Conservation (phyloP, 2,329 filamentous ascomycete genomes). For the Calonectria pseudoreteaudii region DNA sequence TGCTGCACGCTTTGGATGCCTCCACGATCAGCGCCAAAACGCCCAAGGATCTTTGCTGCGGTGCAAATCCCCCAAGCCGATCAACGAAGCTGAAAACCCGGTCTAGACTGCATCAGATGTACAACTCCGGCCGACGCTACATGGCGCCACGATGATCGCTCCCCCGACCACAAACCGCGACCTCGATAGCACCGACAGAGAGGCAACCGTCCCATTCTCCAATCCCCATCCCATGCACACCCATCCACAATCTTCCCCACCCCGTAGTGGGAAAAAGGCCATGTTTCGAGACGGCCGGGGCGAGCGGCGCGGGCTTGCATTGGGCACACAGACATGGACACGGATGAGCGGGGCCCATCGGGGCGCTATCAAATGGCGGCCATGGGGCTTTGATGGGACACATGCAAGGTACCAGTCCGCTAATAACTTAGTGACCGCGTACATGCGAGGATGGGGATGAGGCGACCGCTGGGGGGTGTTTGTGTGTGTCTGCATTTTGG, state of each 20-base stretch:
- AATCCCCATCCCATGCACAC: constrained; percentile 2
- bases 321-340: constrained; percentile 7
- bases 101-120: background rate
- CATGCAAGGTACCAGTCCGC: constrained; percentile 26
- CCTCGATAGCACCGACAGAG: background rate
- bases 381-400: constrained; percentile 8
- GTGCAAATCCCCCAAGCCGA: constrained; percentile 6
- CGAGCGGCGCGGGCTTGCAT: constrained; percentile 20
- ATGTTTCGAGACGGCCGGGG: constrained; percentile 21
- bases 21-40: background rate
- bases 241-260: constrained; percentile 15
- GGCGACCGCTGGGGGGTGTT: background rate
- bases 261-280: constrained; percentile 3
- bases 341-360: constrained; percentile 7
- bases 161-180: background rate
- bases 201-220: constrained; percentile 2
- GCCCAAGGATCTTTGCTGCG: background rate
- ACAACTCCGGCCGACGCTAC: background rate
- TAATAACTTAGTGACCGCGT: constrained; percentile 2
- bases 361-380: constrained; percentile 1
- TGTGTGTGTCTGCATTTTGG: background rate
- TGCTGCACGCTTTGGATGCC: background rate
- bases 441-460: background rate
- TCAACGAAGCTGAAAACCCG: background rate
- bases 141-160: background rate